Evolutionary conservation across 345 rosid genomes (phyloP).

Genomic region (Sonneratia caseolaris): DNA sequence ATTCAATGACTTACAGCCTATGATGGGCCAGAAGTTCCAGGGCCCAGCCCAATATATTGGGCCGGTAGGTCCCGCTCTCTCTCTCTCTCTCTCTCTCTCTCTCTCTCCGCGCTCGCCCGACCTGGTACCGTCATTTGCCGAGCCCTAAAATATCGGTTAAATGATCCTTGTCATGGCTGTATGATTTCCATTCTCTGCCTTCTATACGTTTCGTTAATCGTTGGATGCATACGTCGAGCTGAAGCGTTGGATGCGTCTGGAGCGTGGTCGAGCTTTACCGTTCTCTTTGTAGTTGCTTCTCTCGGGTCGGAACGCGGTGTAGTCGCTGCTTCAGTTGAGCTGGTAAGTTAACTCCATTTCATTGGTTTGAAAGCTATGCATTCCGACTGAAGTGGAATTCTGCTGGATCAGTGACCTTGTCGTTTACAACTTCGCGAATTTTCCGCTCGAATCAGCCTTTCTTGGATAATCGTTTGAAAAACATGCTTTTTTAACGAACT

Average conservation of each 20-base stretch:
- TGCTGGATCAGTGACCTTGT: neutral
- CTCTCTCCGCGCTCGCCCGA: too few species aligned
- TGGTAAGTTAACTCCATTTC: neutral
- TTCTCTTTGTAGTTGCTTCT: neutral
- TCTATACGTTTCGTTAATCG: neutral
- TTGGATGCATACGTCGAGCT: neutral
- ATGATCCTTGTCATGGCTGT: too few species aligned
- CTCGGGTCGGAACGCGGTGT: neutral
- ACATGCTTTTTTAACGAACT: neutral
- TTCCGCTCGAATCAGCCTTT: too few species aligned
- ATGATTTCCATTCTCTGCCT: neutral
- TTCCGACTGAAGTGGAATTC: neutral
- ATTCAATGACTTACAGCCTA: too few species aligned
- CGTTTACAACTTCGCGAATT: neutral
- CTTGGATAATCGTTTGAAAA: too few species aligned
- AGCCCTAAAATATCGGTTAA: neutral
- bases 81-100: too few species aligned
- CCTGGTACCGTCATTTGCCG: neutral
- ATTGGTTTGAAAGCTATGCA: neutral
- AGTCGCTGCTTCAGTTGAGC: neutral
- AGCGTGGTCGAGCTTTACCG: neutral
- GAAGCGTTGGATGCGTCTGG: neutral
- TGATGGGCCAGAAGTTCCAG: too few species aligned
- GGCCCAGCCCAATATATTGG: too few species aligned
- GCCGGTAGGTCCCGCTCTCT: too few species aligned